Percentiles rank a stretch among this genome's conserved stretches.
phyloP scores from a whole-genome alignment of 83 land plant species.

The Diphasiastrum complanatum region DNA sequence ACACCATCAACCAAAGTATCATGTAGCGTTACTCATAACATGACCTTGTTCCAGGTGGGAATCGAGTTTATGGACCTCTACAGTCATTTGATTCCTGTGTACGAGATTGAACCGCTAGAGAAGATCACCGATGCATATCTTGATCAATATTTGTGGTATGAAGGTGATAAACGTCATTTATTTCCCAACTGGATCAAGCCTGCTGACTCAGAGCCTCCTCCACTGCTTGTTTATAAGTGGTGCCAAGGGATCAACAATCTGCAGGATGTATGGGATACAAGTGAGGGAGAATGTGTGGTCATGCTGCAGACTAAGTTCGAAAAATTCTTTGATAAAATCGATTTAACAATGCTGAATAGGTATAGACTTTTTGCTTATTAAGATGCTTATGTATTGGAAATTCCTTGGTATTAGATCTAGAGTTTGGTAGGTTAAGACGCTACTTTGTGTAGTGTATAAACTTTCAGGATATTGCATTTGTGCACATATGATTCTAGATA shows the following conservation, averaged over 20 bases:
- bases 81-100: constrained; percentile 95
- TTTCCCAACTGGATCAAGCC: constrained; percentile 99
- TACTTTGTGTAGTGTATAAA: not conserved
- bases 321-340: constrained; percentile 97
- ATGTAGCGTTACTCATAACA: not conserved
- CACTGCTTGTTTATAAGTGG: constrained; percentile 94
- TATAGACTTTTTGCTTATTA: constrained; percentile 13
- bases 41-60: constrained; percentile 60
- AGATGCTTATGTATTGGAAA: not conserved
- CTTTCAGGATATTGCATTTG: no score
- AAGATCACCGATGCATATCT: constrained; percentile 99
- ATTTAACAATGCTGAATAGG: constrained; percentile 97
- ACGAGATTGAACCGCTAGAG: constrained; percentile 98
- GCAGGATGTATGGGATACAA: constrained; percentile 94
- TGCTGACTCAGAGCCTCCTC: constrained; percentile 99
- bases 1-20: not conserved
- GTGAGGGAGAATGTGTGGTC: constrained; percentile 99
- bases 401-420: not conserved
- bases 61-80: constrained; percentile 99
- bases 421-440: not conserved
- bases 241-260: constrained; percentile 97
- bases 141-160: constrained; percentile 98
- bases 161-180: constrained; percentile 92
- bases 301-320: constrained; percentile 99
- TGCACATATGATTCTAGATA: no score